Conservation (phyloP, 1,284 basidiomycete genomes). For the Cryptococcus sp. region DNA sequence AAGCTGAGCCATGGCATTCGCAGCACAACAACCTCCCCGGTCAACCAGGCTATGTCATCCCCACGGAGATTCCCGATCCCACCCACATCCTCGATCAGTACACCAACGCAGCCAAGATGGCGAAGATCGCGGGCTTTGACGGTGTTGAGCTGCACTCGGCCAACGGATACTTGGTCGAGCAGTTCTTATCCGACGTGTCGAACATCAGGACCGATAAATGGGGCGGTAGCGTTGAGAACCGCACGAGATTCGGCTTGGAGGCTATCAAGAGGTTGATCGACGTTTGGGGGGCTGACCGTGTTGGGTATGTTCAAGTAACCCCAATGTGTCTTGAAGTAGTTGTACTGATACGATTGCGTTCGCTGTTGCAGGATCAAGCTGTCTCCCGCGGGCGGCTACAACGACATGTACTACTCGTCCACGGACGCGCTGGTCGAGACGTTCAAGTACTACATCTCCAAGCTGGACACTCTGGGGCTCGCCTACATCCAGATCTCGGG, state of each 20-base stretch:
- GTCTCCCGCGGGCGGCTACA: conserved; percentile 19
- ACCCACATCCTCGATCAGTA: conserved; percentile 44
- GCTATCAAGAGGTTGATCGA: conserved; percentile 57
- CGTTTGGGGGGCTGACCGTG: conserved; percentile 59
- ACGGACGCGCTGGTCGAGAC: conserved; percentile 10
- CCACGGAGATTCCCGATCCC: conserved; percentile 14
- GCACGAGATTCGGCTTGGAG: conserved; percentile 59
- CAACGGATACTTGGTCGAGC: conserved; percentile 50
- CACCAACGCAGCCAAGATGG: conserved; percentile 58
- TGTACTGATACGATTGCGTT: conserved; percentile 43
- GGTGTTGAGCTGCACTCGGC: conserved; percentile 61
- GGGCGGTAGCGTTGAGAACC: conserved; percentile 62
- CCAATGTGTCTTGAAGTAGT: too few relatives aligned
- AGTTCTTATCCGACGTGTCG: conserved; percentile 59
- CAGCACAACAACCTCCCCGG: conserved; percentile 16
- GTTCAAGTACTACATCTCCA: conserved; percentile 17
- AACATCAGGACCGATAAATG: conserved; percentile 65
- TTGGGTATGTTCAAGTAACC: conserved; percentile 54
- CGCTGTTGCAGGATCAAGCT: conserved; percentile 43
- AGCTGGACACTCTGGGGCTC: conserved; percentile 19
- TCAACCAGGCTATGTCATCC: conserved; percentile 11
- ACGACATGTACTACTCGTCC: conserved; percentile 18
- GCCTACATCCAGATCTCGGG: conserved; percentile 62
- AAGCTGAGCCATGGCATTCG: background rate
- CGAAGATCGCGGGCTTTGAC: conserved; percentile 65